Conservation (phyloP, 148 eudicot species). For the Nyssa sinensis region DNA sequence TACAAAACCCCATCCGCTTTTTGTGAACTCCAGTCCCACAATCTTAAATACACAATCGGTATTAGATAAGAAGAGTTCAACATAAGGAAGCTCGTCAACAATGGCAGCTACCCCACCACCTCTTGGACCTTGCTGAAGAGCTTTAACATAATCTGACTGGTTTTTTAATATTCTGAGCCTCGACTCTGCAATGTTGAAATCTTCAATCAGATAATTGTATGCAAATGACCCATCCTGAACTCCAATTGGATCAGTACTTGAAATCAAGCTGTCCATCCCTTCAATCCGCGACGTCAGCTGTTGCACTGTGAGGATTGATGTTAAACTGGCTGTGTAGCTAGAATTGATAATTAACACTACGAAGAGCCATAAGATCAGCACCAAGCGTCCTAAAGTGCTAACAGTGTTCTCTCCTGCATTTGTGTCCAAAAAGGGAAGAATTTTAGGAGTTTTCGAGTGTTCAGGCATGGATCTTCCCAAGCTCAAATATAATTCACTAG, state of each 20-base stretch:
- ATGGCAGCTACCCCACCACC: constrained; percentile 88
- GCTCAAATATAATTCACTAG: background rate
- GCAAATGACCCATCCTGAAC: constrained; percentile 89
- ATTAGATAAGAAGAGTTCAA: constrained; percentile 54
- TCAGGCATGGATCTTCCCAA: background rate
- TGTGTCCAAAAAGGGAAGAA: background rate
- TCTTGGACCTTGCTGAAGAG: constrained; percentile 58
- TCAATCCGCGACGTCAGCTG: constrained; percentile 61
- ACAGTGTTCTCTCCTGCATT: constrained; percentile 76
- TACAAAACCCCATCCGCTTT: constrained; percentile 96
- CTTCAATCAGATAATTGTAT: constrained; percentile 51
- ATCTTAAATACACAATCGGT: constrained; percentile 49
- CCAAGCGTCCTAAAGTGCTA: constrained; percentile 69
- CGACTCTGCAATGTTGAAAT: constrained; percentile 56
- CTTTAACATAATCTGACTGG: constrained; percentile 41
- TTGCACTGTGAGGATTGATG: constrained; percentile 84
- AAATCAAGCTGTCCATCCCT: constrained; percentile 70
- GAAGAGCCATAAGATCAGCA: constrained; percentile 79
- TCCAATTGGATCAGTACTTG: constrained; percentile 69
- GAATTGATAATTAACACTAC: constrained; percentile 80
- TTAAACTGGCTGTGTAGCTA: constrained; percentile 92
- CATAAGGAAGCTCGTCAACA: constrained; percentile 84
- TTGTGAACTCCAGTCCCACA: constrained; percentile 83
- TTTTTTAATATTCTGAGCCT: constrained; percentile 47
- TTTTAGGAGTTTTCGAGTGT: constrained; percentile 7